Conservation (phyloP, 805 yeast genomes). For the Candida piceae region DNA sequence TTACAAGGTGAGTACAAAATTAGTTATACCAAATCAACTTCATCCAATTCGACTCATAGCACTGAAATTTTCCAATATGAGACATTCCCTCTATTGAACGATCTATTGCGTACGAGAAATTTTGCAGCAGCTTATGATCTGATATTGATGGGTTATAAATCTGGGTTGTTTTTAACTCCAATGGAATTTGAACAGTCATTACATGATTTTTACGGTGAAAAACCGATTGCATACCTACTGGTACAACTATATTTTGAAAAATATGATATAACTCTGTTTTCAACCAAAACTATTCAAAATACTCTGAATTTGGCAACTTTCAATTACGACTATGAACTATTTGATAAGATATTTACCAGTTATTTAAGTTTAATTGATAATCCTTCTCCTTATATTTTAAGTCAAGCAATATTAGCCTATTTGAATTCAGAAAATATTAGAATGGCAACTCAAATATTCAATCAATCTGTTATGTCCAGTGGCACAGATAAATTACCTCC, state of each 20-base stretch:
- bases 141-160: conserved; percentile 3
- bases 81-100: conserved; percentile 5
- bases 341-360: conserved; percentile 18
- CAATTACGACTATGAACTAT: conserved; percentile 20
- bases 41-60: background rate
- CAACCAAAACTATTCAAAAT: conserved; percentile 10
- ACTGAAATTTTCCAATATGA: background rate
- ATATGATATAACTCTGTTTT: conserved; percentile 14
- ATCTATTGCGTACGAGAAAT: background rate
- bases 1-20: conserved; percentile 1
- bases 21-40: background rate
- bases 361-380: conserved; percentile 11
- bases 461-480: conserved; percentile 22
- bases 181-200: conserved; percentile 22
- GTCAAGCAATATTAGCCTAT: conserved; percentile 22
- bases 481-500: conserved; percentile 9
- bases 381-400: conserved; percentile 14
- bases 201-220: conserved; percentile 8
- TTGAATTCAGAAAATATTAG: conserved; percentile 22
- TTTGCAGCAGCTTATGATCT: conserved; percentile 1
- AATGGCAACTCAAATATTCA: conserved; percentile 26
- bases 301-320: conserved; percentile 16
- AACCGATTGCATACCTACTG: conserved; percentile 17
- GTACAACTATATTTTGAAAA: conserved; percentile 12
- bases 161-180: conserved; percentile 14